phyloP scores from a whole-genome alignment of 1,139 yeast species.

The Scheffersomyces quercinus region DNA sequence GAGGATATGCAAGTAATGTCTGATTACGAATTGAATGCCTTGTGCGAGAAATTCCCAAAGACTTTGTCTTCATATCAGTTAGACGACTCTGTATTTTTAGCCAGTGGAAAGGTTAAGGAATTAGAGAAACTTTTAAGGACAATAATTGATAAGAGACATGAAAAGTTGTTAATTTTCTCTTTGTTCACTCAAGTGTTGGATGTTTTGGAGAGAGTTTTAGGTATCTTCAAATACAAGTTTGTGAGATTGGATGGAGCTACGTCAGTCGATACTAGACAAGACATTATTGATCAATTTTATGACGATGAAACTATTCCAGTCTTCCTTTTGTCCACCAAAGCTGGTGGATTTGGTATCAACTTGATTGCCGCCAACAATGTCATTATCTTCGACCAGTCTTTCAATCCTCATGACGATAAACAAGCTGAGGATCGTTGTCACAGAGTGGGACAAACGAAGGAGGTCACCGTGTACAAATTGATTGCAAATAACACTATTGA shows the following conservation, averaged over 20 bases:
- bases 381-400: slow-evolving; percentile 87
- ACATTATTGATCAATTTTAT: slow-evolving; percentile 83
- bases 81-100: slow-evolving; percentile 58
- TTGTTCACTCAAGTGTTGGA: slow-evolving; percentile 91
- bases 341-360: slow-evolving; percentile 98
- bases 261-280: slow-evolving; percentile 89
- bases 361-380: slow-evolving; percentile 94
- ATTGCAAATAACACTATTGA: slow-evolving; percentile 79
- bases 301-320: slow-evolving; percentile 83
- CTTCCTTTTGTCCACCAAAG: slow-evolving; percentile 86
- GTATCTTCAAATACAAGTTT: slow-evolving; percentile 67
- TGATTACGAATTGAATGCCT: slow-evolving; percentile 78
- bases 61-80: slow-evolving; percentile 59
- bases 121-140: slow-evolving; percentile 59
- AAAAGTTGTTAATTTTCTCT: slow-evolving; percentile 82
- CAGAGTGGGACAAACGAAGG: slow-evolving; percentile 92
- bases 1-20: slow-evolving; percentile 98
- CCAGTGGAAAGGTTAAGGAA: slow-evolving; percentile 74
- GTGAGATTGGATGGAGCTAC: slow-evolving; percentile 92
- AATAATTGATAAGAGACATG: slow-evolving; percentile 53
- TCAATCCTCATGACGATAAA: slow-evolving; percentile 96
- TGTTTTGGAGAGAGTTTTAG: slow-evolving; percentile 75
- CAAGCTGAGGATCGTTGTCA: slow-evolving; percentile 99
- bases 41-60: slow-evolving; percentile 72
- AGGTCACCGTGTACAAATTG: slow-evolving; percentile 77